Evolutionary conservation across 805 yeast genomes (phyloP).

Genomic region (Ogataea trehaloabstinens): DNA sequence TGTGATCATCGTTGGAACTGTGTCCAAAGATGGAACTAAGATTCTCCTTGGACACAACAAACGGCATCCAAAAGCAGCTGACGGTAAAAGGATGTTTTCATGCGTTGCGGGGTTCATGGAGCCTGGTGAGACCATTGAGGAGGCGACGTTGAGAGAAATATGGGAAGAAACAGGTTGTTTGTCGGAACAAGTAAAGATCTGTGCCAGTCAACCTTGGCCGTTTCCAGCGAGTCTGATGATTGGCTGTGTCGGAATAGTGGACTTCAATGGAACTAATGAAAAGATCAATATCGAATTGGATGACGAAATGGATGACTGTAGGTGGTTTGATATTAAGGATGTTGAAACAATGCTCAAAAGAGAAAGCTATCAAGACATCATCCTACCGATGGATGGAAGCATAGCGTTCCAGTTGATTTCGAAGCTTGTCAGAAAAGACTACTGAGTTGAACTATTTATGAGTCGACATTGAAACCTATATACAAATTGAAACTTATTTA

Average conservation of each 20-base stretch:
- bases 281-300: slow-evolving; percentile 73
- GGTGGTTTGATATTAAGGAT: slow-evolving; percentile 70
- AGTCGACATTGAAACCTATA: background rate
- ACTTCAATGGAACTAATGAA: slow-evolving; percentile 64
- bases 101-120: slow-evolving; percentile 96
- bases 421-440: slow-evolving; percentile 23
- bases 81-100: slow-evolving; percentile 55
- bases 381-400: slow-evolving; percentile 42
- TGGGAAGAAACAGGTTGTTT: slow-evolving; percentile 95
- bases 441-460: background rate
- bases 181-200: slow-evolving; percentile 54
- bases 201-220: slow-evolving; percentile 95
- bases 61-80: slow-evolving; percentile 45
- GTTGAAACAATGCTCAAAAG: slow-evolving; percentile 33
- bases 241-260: slow-evolving; percentile 84
- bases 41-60: slow-evolving; percentile 70
- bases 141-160: slow-evolving; percentile 81
- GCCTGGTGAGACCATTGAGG: slow-evolving; percentile 89
- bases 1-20: slow-evolving; percentile 77
- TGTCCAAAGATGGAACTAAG: slow-evolving; percentile 57
- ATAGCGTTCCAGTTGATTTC: slow-evolving; percentile 46
- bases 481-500: background rate
- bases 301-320: slow-evolving; percentile 80
- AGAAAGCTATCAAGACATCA: slow-evolving; percentile 27
- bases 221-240: slow-evolving; percentile 92